These are phyloP conservation scores for Aspergillus nanangensis DNA, from an alignment of 495 filamentous ascomycete species.

Conservation along the genomic window DNA sequence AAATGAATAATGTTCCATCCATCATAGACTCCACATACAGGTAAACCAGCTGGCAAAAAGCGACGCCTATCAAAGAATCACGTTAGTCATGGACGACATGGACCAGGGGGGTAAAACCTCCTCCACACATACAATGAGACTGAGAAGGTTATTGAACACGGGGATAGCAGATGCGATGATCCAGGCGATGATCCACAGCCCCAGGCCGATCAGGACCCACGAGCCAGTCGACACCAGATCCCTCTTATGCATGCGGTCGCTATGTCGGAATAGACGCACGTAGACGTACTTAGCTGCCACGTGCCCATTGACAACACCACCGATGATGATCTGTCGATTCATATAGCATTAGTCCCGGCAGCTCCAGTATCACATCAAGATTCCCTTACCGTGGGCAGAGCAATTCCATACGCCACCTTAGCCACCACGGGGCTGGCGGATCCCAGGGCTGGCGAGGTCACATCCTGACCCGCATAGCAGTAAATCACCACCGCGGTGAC, in stretches of 20 bases:
- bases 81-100: conserved; percentile 5
- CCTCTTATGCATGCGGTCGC: conserved; percentile 51
- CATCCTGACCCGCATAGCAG: conserved; percentile 60
- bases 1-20: background rate
- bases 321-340: conserved; percentile 44
- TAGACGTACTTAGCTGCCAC: conserved; percentile 58
- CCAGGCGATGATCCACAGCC: conserved; percentile 59
- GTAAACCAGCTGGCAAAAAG: conserved; percentile 38
- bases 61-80: conserved; percentile 14
- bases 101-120: too few species aligned
- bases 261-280: conserved; percentile 53
- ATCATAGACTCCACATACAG: conserved; percentile 12
- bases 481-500: conserved; percentile 65
- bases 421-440: conserved; percentile 56
- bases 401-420: conserved; percentile 72
- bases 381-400: conserved; percentile 55
- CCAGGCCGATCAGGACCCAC: conserved; percentile 56
- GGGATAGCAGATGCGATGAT: conserved; percentile 68
- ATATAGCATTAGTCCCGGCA: background rate
- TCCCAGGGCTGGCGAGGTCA: conserved; percentile 64
- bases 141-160: conserved; percentile 60
- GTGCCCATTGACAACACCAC: conserved; percentile 65
- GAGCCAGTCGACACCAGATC: conserved; percentile 39
- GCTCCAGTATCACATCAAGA: background rate
- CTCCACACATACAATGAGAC: conserved; percentile 21